These are phyloP conservation scores for Bisporella sp. DNA, from an alignment of 2,329 filamentous ascomycete species.

Conservation along the genomic window DNA sequence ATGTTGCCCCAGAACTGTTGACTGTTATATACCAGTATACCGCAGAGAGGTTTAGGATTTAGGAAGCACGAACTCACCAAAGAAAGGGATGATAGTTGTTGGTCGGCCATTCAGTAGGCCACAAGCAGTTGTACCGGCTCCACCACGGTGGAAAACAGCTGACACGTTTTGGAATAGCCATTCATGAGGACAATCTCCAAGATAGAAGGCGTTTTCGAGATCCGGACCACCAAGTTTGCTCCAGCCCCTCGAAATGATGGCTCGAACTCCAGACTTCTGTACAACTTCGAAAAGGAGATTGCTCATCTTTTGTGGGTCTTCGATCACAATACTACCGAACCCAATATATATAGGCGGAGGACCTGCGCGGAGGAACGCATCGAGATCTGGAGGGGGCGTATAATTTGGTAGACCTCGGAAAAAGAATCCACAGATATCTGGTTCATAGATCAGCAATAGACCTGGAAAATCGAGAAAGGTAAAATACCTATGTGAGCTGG, in stretches of 20 bases:
- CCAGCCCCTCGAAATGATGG: conserved; percentile 49
- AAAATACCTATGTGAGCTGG: not conserved
- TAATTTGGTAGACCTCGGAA: conserved; percentile 33
- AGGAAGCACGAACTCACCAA: conserved; percentile 17
- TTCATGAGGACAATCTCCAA: conserved; percentile 43
- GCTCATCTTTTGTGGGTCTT: conserved; percentile 38
- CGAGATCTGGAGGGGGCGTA: conserved; percentile 32
- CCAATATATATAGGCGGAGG: conserved; percentile 47
- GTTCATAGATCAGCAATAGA: not conserved
- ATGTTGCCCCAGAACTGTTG: conserved; percentile 40
- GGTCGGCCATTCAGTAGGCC: conserved; percentile 29
- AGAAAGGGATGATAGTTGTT: conserved; percentile 34
- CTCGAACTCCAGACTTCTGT: conserved; percentile 38
- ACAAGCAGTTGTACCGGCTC: conserved; percentile 24
- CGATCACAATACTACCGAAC: conserved; percentile 49
- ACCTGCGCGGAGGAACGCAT: conserved; percentile 37
- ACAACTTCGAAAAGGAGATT: conserved; percentile 40
- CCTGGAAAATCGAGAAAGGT: not conserved
- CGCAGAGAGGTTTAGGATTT: no score
- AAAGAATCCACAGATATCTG: conserved; percentile 38
- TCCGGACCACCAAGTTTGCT: conserved; percentile 37
- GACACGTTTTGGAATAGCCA: conserved; percentile 28
- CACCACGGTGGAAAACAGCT: conserved; percentile 26
- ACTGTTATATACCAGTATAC: conserved; percentile 1
- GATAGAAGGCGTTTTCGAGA: conserved; percentile 35